phyloP scores from a whole-genome alignment of 2,329 filamentous ascomycete species.

The Lasiodiplodia citricola region DNA sequence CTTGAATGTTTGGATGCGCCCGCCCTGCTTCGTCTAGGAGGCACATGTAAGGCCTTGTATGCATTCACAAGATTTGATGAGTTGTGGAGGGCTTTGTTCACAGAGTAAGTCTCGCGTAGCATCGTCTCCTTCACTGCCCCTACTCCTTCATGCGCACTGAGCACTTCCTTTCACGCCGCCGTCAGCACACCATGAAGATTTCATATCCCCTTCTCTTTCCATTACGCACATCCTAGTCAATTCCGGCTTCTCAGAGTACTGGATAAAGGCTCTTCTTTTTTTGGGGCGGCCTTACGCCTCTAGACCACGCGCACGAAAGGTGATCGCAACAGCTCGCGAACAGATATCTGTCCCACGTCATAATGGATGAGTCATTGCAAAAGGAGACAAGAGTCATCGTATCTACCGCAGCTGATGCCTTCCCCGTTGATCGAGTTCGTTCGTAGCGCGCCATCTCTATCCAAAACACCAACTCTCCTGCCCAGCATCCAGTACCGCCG shows the following conservation, averaged over 20 bases:
- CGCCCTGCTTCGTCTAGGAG: conserved; percentile 69
- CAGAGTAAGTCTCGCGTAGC: conserved; percentile 64
- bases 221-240: neutral
- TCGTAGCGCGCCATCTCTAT: neutral
- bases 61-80: conserved; percentile 85
- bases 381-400: neutral
- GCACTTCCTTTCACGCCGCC: neutral
- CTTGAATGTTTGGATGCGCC: conserved; percentile 74
- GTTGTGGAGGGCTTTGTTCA: conserved; percentile 83
- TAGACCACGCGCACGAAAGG: neutral
- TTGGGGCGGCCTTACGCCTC: neutral
- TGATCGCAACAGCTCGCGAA: neutral
- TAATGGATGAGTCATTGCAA: neutral
- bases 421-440: neutral
- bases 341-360: neutral
- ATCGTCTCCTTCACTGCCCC: conserved; percentile 27
- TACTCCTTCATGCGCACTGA: neutral
- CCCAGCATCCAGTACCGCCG: neutral
- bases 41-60: conserved; percentile 83
- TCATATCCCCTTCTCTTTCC: neutral
- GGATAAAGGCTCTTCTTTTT: neutral
- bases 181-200: neutral
- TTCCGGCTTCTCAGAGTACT: neutral
- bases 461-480: neutral
- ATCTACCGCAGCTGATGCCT: neutral